Evolutionary conservation across 2,329 filamentous ascomycete genomes (phyloP), one percentile per base, ranked within the genome.

Genomic region (Fusarium nematophilum): DNA sequence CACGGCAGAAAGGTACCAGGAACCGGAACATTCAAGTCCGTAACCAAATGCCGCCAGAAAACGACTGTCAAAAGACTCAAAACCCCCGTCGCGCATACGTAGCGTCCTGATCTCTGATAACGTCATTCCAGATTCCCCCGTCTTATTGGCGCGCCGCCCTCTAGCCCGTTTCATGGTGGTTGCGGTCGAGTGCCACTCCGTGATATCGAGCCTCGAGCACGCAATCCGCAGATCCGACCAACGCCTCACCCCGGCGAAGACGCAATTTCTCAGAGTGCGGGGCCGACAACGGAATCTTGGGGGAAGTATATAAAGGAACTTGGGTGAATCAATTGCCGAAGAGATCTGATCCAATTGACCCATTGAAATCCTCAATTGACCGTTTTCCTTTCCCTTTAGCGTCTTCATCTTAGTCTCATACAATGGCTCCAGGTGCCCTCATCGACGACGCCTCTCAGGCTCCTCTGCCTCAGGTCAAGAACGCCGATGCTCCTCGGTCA

Each of bases 351-450:
- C 9, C 13, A 27, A 37, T 45, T 30, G 36, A 25, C 36, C 27
- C 39, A 30, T 14, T 40, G 6, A 43, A 44, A 34, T 17, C 11
- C 8, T 49, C 26, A 56, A 58, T 50, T 53, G 39, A 51, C 31
- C 30, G n/a, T 40, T 38, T 23, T 21, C 18, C 13, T 11, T 26
- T 11, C 14, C 21, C 33, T 33, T 14, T 31, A 55, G 17, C 31
- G 34, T 29, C 25, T 27, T 21, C 38, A 23, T 33, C 25, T 23
- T 33, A 17, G 23, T 13, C 13, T 4, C 15, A 23, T 25, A 50
- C 27, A 48, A 69, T 70, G 68, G 68, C 68, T 21, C 67, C 67
- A 11, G 68, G 66, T 29, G 67, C 67, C 30, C 36, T 70, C 7
- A 54, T 70, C 23, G 59, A 68, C 15, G 67, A 67, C 39, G 10